Evolutionary conservation across 257 asterid genomes (phyloP), one percentile per base, ranked within the genome.

Genomic region (Lantana camara): DNA sequence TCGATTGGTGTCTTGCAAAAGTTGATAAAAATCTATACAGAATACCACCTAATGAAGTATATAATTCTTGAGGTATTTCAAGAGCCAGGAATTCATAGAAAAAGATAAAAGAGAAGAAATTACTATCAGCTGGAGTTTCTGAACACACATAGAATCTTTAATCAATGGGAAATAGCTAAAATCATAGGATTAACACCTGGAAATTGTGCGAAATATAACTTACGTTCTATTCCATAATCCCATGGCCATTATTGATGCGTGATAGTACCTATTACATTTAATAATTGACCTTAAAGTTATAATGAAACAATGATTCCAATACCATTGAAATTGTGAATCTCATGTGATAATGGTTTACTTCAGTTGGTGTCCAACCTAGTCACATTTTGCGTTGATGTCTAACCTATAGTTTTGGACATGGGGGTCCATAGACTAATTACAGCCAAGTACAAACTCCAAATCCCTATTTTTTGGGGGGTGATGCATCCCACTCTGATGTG

Each of bases 1-100:
- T 75, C 78, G 77, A 72, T 78, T 75, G 95, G 84, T 82, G 84
- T 74, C 84, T 81, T 70, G 79, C 81, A 74, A 57, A 78, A 75
- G 66, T 60, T 68, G 42, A 52, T 79, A 71, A 79, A n/a, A 80
- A 73, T 70, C 73, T 74, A 60, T 45, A 41, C 64, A 32, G 37
- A 63, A 68, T 57, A 57, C 17, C 53, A 58, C 35, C 30, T 54
- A 65, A 60, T 50, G 23, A 63, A 68, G 29, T 29, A 67, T 46
- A 23, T 3, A 32, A 37, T 51, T 35, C 37, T 62, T 47, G 37
- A 60, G 61, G 50, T 66, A 61, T 52, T 32, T 37, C 27, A 37
- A 49, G 73, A 66, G 40, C 64, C 44, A 42, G 13, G 56, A 60
- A 50, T 66, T 37, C 35, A 41, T 50, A 22, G 44, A 44, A 22